These are phyloP conservation scores for Salisapilia sapeloensis DNA, from an alignment of 352 stramenopile species.

Conservation along the genomic window DNA sequence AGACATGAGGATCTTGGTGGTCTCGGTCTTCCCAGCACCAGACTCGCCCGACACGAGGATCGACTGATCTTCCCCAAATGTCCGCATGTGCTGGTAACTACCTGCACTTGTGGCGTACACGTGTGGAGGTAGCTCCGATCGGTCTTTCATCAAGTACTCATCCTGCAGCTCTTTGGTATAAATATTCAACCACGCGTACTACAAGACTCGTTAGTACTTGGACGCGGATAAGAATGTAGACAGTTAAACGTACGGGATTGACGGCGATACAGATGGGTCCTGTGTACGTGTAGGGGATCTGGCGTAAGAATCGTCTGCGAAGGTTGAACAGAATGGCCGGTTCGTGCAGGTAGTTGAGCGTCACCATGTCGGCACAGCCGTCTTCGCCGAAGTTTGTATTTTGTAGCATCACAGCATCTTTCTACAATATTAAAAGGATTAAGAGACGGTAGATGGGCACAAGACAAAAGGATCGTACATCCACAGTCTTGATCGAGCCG, in stretches of 20 bases:
- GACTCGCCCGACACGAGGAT: slow-evolving; percentile 78
- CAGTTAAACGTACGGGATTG: slow-evolving; percentile 80
- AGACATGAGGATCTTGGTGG: slow-evolving; percentile 93
- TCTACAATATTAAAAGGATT: slow-evolving; percentile 20
- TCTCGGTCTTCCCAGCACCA: slow-evolving; percentile 90
- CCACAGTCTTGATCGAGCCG: slow-evolving; percentile 26
- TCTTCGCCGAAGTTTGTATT: slow-evolving; percentile 31
- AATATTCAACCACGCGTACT: slow-evolving; percentile 87
- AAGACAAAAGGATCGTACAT: slow-evolving; percentile 9
- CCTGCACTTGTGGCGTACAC: slow-evolving; percentile 68
- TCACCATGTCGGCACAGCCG: slow-evolving; percentile 74
- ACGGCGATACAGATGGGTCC: slow-evolving; percentile 95
- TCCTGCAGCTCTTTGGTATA: slow-evolving; percentile 69
- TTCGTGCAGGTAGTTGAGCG: slow-evolving; percentile 84
- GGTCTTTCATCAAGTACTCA: slow-evolving; percentile 62
- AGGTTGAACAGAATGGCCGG: slow-evolving; percentile 86
- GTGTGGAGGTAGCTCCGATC: slow-evolving; percentile 52
- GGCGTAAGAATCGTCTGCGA: slow-evolving; percentile 67
- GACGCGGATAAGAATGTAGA: neutral
- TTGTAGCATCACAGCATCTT: slow-evolving; percentile 58
- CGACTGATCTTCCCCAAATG: slow-evolving; percentile 66
- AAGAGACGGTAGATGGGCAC: slow-evolving; percentile 1
- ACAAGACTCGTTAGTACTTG: slow-evolving; percentile 2
- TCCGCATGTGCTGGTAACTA: slow-evolving; percentile 70
- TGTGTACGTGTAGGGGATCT: slow-evolving; percentile 93